Evolutionary conservation across 139 green algal genomes (phyloP).

Genomic region (Chlorella sp.): DNA sequence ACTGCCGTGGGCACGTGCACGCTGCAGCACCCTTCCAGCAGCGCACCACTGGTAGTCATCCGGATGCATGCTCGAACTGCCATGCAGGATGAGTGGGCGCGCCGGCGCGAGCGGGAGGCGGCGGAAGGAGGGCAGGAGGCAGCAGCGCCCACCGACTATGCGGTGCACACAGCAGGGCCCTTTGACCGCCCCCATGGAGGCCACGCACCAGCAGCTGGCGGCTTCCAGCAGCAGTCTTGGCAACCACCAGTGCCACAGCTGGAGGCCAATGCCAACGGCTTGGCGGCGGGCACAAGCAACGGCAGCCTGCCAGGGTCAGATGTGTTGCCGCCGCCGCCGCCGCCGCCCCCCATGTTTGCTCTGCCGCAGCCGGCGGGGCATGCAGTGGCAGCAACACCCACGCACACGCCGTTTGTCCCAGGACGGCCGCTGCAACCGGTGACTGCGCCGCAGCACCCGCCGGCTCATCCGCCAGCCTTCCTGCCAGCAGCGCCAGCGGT

Average conservation of each 20-base stretch:
- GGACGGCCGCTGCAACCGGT: background rate
- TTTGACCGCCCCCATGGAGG: background rate
- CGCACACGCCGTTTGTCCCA: background rate
- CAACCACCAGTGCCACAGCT: background rate
- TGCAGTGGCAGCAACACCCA: background rate
- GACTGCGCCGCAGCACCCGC: background rate
- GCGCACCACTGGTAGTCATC: background rate
- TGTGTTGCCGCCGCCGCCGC: background rate
- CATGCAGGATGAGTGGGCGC: slow-evolving; percentile 16
- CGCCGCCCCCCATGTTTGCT: background rate
- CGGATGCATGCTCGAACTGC: background rate
- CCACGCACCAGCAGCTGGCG: background rate
- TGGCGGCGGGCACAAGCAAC: background rate
- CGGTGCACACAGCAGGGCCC: background rate
- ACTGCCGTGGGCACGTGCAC: background rate
- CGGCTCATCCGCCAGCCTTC: too few relatives aligned
- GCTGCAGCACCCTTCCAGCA: background rate
- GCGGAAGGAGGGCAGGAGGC: background rate
- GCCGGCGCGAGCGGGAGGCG: background rate
- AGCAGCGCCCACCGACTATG: background rate
- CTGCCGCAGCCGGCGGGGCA: background rate
- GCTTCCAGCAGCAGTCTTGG: background rate
- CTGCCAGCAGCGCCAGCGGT: background rate
- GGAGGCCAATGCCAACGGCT: background rate
- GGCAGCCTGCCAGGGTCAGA: background rate